Evolutionary conservation across 148 eudicot genomes (phyloP).

Genomic region (Fagopyrum esculentum): DNA sequence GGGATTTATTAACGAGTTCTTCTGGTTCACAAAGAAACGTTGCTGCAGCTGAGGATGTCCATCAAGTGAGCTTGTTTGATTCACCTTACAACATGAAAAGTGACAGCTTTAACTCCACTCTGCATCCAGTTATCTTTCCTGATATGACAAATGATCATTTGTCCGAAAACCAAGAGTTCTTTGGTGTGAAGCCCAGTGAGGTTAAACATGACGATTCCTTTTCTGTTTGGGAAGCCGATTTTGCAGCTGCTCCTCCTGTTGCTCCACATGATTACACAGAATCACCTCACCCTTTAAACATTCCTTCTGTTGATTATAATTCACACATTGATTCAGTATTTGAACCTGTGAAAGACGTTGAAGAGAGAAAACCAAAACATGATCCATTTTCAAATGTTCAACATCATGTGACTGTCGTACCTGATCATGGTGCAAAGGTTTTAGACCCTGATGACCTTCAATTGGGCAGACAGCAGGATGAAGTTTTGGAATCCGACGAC

Average conservation of each 20-base stretch:
- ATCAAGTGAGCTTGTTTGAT: slow-evolving; percentile 26
- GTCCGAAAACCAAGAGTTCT: slow-evolving; percentile 29
- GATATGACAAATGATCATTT: slow-evolving; percentile 21
- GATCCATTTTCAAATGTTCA: slow-evolving; percentile 18
- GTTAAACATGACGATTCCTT: slow-evolving; percentile 23
- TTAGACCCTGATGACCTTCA: slow-evolving; percentile 15
- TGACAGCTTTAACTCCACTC: slow-evolving; percentile 30
- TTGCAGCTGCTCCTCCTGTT: slow-evolving; percentile 48
- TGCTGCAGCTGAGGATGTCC: slow-evolving; percentile 16
- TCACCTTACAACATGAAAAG: slow-evolving; percentile 23
- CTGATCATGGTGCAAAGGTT: slow-evolving; percentile 13
- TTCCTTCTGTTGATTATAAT: slow-evolving; percentile 29
- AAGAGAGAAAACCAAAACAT: slow-evolving; percentile 21
- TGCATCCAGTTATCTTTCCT: slow-evolving; percentile 33
- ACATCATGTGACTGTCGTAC: slow-evolving; percentile 21
- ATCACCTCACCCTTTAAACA: slow-evolving; percentile 17
- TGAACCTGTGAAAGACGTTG: slow-evolving; percentile 23
- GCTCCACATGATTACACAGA: slow-evolving; percentile 15
- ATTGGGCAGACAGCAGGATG: slow-evolving; percentile 25
- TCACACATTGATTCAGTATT: slow-evolving; percentile 39
- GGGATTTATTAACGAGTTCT: slow-evolving; percentile 29
- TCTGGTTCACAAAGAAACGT: slow-evolving; percentile 16
- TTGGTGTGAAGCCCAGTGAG: slow-evolving; percentile 27
- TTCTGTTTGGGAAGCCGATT: slow-evolving; percentile 85
- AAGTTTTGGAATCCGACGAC: neutral